phyloP scores from a whole-genome alignment of 2,329 filamentous ascomycete genomes.

The Aspergillus fumigatiaffinis region DNA sequence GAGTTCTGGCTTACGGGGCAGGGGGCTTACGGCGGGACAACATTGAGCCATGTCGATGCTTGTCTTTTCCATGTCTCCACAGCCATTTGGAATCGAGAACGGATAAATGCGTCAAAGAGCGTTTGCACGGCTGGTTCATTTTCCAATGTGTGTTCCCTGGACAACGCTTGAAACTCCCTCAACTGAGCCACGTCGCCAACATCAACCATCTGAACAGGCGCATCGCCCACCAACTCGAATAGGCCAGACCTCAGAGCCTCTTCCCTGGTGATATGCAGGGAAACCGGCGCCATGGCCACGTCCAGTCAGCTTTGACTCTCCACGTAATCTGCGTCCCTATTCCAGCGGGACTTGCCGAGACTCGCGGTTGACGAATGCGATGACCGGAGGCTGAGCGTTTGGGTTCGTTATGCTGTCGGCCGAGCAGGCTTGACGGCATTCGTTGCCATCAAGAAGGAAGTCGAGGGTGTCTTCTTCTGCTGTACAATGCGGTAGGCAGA shows the following conservation, averaged over 20 bases:
- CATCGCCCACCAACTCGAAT: conserved; percentile 5
- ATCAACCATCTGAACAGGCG: conserved; percentile 8
- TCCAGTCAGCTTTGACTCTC: not conserved
- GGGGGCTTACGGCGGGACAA: too few relatives aligned
- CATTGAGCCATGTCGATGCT: too few relatives aligned
- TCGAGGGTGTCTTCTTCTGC: conserved; percentile 1
- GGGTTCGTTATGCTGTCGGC: not conserved
- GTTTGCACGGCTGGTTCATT: not conserved
- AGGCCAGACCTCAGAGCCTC: not conserved
- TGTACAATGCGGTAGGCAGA: conserved; percentile 5
- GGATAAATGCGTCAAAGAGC: not conserved
- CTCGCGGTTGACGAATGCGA: not conserved
- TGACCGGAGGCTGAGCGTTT: not conserved
- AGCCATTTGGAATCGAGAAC: not conserved
- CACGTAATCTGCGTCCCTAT: not conserved
- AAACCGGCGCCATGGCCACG: not conserved
- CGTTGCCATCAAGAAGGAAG: not conserved
- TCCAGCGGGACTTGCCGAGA: not conserved
- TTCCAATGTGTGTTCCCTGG: not conserved
- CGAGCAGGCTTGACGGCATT: not conserved
- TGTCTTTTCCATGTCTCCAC: not conserved
- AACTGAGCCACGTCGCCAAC: conserved; percentile 1
- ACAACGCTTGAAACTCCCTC: not conserved
- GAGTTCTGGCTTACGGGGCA: too few relatives aligned
- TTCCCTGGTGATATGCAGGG: conserved; percentile 1